Conservation (phyloP, 495 filamentous ascomycete species). For the Tuber melanosporum region DNA sequence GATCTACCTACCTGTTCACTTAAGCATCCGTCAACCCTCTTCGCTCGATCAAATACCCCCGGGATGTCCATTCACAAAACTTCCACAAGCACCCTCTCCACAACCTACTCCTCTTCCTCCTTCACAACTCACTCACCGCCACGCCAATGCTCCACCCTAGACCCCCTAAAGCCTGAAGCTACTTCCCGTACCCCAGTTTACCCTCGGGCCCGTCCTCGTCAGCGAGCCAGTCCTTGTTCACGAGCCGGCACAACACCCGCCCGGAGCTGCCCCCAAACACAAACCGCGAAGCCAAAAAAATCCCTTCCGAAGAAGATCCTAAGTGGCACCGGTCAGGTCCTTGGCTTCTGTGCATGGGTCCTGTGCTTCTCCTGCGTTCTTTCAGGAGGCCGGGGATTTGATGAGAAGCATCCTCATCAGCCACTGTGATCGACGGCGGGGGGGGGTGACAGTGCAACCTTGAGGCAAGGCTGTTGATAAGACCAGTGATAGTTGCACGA, state of each 20-base stretch:
- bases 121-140: background rate
- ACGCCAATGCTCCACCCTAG: background rate
- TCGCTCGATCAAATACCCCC: background rate
- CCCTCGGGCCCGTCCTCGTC: background rate
- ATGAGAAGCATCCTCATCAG: background rate
- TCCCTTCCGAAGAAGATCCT: constrained; percentile 32
- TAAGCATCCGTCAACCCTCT: background rate
- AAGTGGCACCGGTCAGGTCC: constrained; percentile 16
- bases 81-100: background rate
- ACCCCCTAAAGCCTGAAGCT: background rate
- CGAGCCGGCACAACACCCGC: background rate
- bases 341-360: constrained; percentile 32
- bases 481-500: background rate
- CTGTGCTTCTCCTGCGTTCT: constrained; percentile 33
- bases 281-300: constrained; percentile 17
- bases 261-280: background rate
- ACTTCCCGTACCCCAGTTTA: background rate
- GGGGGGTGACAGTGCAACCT: background rate
- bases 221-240: background rate
- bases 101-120: background rate
- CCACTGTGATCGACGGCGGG: background rate
- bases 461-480: background rate
- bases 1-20: background rate
- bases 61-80: background rate
- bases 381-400: constrained; percentile 9